Evolutionary conservation across 2,329 filamentous ascomycete genomes (phyloP), one percentile per base, ranked within the genome.

Genomic region (Ceratocystis variospora): DNA sequence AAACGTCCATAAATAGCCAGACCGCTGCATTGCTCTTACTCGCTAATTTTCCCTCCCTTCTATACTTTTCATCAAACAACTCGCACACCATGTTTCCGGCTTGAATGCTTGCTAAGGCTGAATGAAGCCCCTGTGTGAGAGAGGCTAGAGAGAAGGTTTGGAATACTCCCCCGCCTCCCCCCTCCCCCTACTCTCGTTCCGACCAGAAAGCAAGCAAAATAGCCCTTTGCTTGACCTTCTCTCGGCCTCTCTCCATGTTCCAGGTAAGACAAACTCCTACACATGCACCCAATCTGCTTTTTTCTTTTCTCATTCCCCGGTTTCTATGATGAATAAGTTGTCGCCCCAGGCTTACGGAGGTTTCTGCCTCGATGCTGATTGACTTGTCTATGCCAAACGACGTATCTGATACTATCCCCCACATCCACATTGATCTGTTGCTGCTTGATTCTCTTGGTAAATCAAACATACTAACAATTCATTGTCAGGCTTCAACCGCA

Each of bases 381-480:
- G 77, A 80, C 80, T 77, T 70, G 80, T 82, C 80, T 78, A 79
- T 76, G 76, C 78, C 80, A 80, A 83, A 82, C 67, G n/a, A 68
- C 64, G 67, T 68, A 53, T 66, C 67, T 66, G 64, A 68, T 62
- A 41, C 45, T 48, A 57, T 62, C 55, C 41, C 62, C 62, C 55
- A 37, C 25, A 28, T 31, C 7, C 5, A 44, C 33, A 25, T 59
- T 19, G 33, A 28, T 25, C 59, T 61, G 62, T 25, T 68, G 12
- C 25, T 33, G 55, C 55, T 37, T 37, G 55, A 59, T n/a, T 7
- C 55, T 2, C 15, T 59, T 59, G 15, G 25, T 17, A 17, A 37
- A 59, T 59, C 12, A 37, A n/a, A 59, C 37, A 22, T 61, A 37
- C 66, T 67, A 55, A 67, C 62, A 61, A 53, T 15, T 17, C 37